phyloP scores from a whole-genome alignment of 805 yeast species.

The Scheffersomyces lignosus region DNA sequence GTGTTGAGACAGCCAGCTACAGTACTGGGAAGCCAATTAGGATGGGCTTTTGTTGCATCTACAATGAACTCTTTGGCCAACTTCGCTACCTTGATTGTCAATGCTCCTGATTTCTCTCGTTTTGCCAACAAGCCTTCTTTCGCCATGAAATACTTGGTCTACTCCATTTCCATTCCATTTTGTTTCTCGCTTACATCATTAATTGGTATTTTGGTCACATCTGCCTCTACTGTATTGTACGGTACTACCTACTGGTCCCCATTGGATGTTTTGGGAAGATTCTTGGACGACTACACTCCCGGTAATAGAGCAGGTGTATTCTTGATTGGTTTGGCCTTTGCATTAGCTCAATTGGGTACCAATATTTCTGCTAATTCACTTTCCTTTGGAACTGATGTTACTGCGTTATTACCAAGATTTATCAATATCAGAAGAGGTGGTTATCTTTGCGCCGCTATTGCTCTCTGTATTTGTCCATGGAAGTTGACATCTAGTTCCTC shows the following conservation, averaged over 20 bases:
- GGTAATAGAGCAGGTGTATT: constrained; percentile 82
- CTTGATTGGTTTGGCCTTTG: constrained; percentile 67
- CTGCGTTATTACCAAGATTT: constrained; percentile 63
- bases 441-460: constrained; percentile 69
- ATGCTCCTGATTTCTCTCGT: constrained; percentile 88
- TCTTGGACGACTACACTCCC: constrained; percentile 48
- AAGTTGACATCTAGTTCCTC: constrained; percentile 66
- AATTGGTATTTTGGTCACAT: constrained; percentile 81
- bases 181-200: constrained; percentile 79
- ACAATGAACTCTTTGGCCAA: constrained; percentile 81
- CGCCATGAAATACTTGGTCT: constrained; percentile 40
- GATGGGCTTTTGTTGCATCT: constrained; percentile 81
- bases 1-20: constrained; percentile 54
- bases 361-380: constrained; percentile 72
- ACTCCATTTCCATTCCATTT: constrained; percentile 67
- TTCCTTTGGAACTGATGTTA: constrained; percentile 72
- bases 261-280: constrained; percentile 66
- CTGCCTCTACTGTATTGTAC: constrained; percentile 69
- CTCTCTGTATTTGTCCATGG: constrained; percentile 82
- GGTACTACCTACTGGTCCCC: constrained; percentile 83
- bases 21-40: constrained; percentile 60
- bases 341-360: constrained; percentile 76
- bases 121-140: constrained; percentile 56
- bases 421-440: constrained; percentile 80
- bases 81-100: constrained; percentile 84